These are phyloP conservation scores for Hypoxylon intermedium DNA, from an alignment of 495 filamentous ascomycete genomes.

Conservation along the genomic window DNA sequence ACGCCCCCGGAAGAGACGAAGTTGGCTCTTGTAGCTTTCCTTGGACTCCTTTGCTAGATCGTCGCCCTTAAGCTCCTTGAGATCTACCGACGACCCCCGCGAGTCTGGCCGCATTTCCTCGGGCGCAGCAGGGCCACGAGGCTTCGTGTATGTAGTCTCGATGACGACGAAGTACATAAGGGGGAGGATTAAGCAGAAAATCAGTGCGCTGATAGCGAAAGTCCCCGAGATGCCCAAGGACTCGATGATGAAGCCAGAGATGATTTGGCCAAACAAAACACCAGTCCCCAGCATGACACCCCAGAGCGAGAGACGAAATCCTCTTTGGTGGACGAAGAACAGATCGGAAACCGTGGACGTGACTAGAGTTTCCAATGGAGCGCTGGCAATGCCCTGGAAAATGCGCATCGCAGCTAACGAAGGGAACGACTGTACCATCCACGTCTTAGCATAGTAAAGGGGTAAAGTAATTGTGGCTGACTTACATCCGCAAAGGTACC, in stretches of 20 bases:
- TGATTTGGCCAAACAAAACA: slow-evolving; percentile 48
- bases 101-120: slow-evolving; percentile 19
- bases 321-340: slow-evolving; percentile 59
- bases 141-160: slow-evolving; percentile 44
- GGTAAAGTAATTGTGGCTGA: background rate
- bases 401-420: slow-evolving; percentile 52
- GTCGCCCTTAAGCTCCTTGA: slow-evolving; percentile 21
- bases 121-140: background rate
- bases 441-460: slow-evolving; percentile 1
- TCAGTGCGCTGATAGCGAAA: slow-evolving; percentile 42
- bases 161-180: slow-evolving; percentile 45
- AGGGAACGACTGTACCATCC: slow-evolving; percentile 33
- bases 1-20: too few relatives aligned
- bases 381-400: slow-evolving; percentile 63
- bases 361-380: slow-evolving; percentile 64
- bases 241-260: slow-evolving; percentile 49
- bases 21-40: slow-evolving; percentile 39
- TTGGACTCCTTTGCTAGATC: slow-evolving; percentile 24
- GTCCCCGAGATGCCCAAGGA: slow-evolving; percentile 41
- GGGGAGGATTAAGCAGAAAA: slow-evolving; percentile 42
- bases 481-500: slow-evolving; percentile 42
- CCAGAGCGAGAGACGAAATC: slow-evolving; percentile 32
- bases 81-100: slow-evolving; percentile 15
- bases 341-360: slow-evolving; percentile 66
- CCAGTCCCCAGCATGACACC: slow-evolving; percentile 33